These are phyloP conservation scores for Taxillus chinensis DNA, from an alignment of 164 flowering plant species.

Conservation along the genomic window DNA sequence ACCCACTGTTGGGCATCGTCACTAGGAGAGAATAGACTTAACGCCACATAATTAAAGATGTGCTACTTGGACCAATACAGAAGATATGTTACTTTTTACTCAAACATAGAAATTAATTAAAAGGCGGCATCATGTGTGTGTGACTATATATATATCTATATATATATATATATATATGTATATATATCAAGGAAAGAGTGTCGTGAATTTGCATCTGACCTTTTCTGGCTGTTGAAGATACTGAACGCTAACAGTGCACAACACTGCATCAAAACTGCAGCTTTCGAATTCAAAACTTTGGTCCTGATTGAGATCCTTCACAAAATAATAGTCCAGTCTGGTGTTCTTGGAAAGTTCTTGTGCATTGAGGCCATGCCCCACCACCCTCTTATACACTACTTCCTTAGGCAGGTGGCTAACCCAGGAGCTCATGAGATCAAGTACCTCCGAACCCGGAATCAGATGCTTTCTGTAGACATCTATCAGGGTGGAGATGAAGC, in stretches of 20 bases:
- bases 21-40: too few relatives aligned
- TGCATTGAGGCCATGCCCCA: slow-evolving; percentile 84
- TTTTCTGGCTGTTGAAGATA: slow-evolving; percentile 84
- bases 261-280: slow-evolving; percentile 53
- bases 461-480: slow-evolving; percentile 45
- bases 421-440: slow-evolving; percentile 92
- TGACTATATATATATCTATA: too few relatives aligned
- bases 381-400: slow-evolving; percentile 49
- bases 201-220: slow-evolving; percentile 21
- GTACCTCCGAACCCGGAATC: slow-evolving; percentile 49
- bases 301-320: slow-evolving; percentile 69
- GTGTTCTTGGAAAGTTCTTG: slow-evolving; percentile 73
- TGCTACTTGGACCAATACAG: too few relatives aligned
- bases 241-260: slow-evolving; percentile 82
- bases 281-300: slow-evolving; percentile 37
- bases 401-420: slow-evolving; percentile 69
- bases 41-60: too few relatives aligned
- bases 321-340: slow-evolving; percentile 56
- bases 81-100: too few relatives aligned
- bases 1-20: too few relatives aligned
- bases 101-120: too few relatives aligned
- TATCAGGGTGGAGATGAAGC: slow-evolving; percentile 49
- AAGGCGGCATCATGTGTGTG: too few relatives aligned
- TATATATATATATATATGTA: too few relatives aligned
- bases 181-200: too few relatives aligned